phyloP scores from a whole-genome alignment of 192 early-diverging fungal species.

The Nowakowskiella sp. region DNA sequence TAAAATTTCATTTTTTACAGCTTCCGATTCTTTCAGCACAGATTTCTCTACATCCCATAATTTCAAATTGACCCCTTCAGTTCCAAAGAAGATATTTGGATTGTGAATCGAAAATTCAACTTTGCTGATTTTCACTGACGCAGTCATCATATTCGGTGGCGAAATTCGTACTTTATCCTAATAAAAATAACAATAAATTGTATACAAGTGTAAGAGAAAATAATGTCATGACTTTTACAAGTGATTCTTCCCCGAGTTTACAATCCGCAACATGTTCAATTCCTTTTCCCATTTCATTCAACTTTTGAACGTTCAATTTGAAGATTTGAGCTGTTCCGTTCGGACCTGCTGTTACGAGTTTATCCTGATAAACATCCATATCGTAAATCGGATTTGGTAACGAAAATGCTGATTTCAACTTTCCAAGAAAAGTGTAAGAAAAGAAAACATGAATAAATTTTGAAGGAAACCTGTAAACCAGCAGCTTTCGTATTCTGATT shows the following conservation, averaged over 20 bases:
- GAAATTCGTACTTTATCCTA: background rate
- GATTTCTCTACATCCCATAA: too few relatives aligned
- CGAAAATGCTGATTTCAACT: conserved; percentile 36
- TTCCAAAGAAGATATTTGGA: too few relatives aligned
- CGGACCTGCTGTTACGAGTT: conserved; percentile 27
- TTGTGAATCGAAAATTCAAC: conserved; percentile 4
- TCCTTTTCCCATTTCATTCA: conserved; percentile 23
- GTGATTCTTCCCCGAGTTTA: conserved; percentile 9
- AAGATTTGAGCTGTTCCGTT: conserved; percentile 35
- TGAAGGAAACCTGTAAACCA: background rate
- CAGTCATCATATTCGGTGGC: background rate
- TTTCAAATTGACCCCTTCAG: too few relatives aligned
- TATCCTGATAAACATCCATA: conserved; percentile 23
- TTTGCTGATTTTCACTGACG: background rate
- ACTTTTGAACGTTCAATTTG: conserved; percentile 21
- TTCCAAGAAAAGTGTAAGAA: background rate
- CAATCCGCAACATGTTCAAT: conserved; percentile 22
- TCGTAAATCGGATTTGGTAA: conserved; percentile 29
- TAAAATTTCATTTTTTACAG: too few relatives aligned
- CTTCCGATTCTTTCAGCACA: too few relatives aligned
- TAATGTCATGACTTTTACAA: conserved; percentile 8
- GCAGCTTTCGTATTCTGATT: background rate
- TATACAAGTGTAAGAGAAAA: background rate
- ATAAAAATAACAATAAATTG: background rate
- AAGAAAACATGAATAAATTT: background rate